A percentile compares a stretch with the other conserved stretches of the same genome.
phyloP scores from a whole-genome alignment of 1,284 basidiomycete species.

The Cryptococcus sp. region DNA sequence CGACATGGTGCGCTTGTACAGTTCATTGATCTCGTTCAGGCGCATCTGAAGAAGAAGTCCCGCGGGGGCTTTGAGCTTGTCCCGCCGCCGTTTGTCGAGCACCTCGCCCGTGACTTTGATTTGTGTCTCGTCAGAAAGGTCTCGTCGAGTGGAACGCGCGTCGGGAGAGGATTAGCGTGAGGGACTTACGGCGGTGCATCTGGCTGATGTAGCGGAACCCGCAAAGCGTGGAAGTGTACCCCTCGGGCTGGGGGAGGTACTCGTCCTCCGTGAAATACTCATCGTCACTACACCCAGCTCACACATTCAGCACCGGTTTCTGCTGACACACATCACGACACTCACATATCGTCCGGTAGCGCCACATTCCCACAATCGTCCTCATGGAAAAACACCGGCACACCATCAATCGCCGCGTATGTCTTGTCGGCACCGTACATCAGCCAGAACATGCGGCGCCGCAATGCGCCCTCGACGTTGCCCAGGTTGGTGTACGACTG shows the following conservation, averaged over 20 bases:
- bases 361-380: conserved; percentile 61
- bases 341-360: conserved; percentile 32
- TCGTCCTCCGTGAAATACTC: conserved; percentile 44
- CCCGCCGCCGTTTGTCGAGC: conserved; percentile 35
- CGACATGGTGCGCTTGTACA: conserved; percentile 40
- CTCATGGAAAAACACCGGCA: conserved; percentile 74
- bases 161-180: conserved; percentile 25
- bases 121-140: conserved; percentile 24
- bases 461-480: conserved; percentile 36
- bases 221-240: conserved; percentile 35
- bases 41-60: conserved; percentile 40
- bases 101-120: conserved; percentile 39
- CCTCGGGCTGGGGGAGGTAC: conserved; percentile 38
- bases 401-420: conserved; percentile 44
- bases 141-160: conserved; percentile 12
- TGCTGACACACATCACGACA: conserved; percentile 9
- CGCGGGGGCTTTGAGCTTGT: conserved; percentile 33
- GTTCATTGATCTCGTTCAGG: conserved; percentile 38
- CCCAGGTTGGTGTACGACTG: conserved; percentile 34
- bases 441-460: conserved; percentile 44
- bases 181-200: conserved; percentile 30
- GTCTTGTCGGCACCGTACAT: conserved; percentile 46
- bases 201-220: conserved; percentile 43
- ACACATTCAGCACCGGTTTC: conserved; percentile 1
- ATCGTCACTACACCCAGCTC: conserved; percentile 44